Conservation (phyloP, 2,329 filamentous ascomycete genomes). For the Fusarium longipes region DNA sequence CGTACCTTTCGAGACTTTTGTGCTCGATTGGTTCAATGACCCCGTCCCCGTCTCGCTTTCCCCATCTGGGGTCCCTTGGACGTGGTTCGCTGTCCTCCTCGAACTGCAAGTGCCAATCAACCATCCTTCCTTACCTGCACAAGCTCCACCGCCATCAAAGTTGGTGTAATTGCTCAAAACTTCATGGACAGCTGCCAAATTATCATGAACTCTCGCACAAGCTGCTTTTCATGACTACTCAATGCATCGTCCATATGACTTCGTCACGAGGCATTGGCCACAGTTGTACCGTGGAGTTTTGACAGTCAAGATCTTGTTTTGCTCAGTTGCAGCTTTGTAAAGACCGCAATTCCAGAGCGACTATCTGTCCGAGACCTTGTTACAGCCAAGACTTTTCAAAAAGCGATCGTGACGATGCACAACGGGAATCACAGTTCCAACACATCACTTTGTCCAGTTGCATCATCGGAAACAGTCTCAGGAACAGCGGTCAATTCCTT, state of each 20-base stretch:
- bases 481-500: constrained; percentile 28
- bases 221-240: background rate
- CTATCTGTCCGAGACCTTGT: constrained; percentile 35
- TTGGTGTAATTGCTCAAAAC: constrained; percentile 26
- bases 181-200: constrained; percentile 26
- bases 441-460: constrained; percentile 19
- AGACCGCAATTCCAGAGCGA: constrained; percentile 32
- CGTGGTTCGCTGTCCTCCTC: constrained; percentile 25
- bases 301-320: constrained; percentile 5
- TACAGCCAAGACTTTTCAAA: constrained; percentile 41
- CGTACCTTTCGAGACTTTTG: constrained; percentile 27
- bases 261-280: background rate
- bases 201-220: constrained; percentile 27
- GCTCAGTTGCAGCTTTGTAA: background rate
- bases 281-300: background rate
- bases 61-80: constrained; percentile 34
- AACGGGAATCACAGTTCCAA: constrained; percentile 27
- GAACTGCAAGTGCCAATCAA: constrained; percentile 20
- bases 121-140: constrained; percentile 13
- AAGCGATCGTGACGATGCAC: constrained; percentile 35
- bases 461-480: constrained; percentile 27
- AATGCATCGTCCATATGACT: background rate
- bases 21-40: constrained; percentile 20
- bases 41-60: constrained; percentile 22
- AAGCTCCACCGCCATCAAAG: constrained; percentile 29